A percentile compares a stretch with the other conserved stretches of the same genome.
Evolutionary conservation across 768 basidiomycete species (phyloP).

Genomic region (Boletus patriciae): DNA sequence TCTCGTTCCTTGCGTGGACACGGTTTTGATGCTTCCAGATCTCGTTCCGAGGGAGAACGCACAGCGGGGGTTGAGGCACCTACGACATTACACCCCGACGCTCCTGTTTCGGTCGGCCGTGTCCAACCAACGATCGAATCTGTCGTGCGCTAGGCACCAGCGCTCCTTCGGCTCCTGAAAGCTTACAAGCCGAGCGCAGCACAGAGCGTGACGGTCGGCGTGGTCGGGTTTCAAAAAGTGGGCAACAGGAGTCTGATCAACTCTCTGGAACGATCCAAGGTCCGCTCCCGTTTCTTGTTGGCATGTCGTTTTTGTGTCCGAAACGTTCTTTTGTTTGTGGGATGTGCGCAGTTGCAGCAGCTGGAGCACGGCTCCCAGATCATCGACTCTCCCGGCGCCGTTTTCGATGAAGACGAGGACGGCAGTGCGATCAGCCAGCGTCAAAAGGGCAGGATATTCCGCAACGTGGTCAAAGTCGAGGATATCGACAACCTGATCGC

Average conservation of each 20-base stretch:
- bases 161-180: constrained; percentile 79
- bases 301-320: neutral
- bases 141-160: constrained; percentile 73
- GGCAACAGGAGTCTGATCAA: constrained; percentile 96
- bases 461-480: constrained; percentile 90
- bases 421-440: constrained; percentile 48
- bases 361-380: constrained; percentile 91
- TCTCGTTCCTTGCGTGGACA: neutral
- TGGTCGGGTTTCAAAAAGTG: constrained; percentile 97
- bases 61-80: constrained; percentile 83
- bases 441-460: constrained; percentile 56
- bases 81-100: constrained; percentile 95
- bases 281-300: constrained; percentile 25
- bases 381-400: constrained; percentile 93
- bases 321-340: neutral
- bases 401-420: constrained; percentile 72
- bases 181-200: constrained; percentile 68
- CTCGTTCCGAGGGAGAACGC: constrained; percentile 84
- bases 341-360: constrained; percentile 93
- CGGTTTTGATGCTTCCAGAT: constrained; percentile 48
- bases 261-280: constrained; percentile 82
- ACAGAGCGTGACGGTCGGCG: constrained; percentile 79
- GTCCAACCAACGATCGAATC: constrained; percentile 74
- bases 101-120: constrained; percentile 85
- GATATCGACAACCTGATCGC: constrained; percentile 87